A percentile compares a stretch with the other conserved stretches of the same genome.
Conservation (phyloP, 2,329 filamentous ascomycete genomes). For the Fusarium concolor region DNA sequence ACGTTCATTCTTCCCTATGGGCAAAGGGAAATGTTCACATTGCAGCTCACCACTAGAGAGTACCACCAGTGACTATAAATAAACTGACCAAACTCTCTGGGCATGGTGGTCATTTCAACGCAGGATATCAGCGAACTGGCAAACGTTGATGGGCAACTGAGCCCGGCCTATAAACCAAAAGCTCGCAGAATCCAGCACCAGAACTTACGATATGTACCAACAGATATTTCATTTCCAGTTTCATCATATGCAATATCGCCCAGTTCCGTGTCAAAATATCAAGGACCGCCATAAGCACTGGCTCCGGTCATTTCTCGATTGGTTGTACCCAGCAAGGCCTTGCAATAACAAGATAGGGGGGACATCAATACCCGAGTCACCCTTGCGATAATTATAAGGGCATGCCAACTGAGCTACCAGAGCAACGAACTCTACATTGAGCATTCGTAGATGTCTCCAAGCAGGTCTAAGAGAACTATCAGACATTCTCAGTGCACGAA, state of each 20-base stretch:
- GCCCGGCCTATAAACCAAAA: too few relatives aligned
- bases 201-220: too few relatives aligned
- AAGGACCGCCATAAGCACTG: conserved; percentile 1
- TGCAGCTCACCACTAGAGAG: too few relatives aligned
- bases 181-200: too few relatives aligned
- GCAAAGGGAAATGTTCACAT: too few relatives aligned
- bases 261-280: conserved; percentile 12
- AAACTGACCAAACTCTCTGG: too few relatives aligned
- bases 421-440: not conserved
- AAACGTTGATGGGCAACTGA: too few relatives aligned
- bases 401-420: not conserved
- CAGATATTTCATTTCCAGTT: too few relatives aligned
- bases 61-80: conserved; percentile 1
- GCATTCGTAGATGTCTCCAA: not conserved
- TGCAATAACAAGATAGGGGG: not conserved
- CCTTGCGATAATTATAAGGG: conserved; percentile 18
- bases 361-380: not conserved
- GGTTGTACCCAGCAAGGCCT: not conserved
- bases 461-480: not conserved
- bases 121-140: too few relatives aligned
- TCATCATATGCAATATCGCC: too few relatives aligned
- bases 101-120: not conserved
- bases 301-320: conserved; percentile 9
- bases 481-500: not conserved
- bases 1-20: too few relatives aligned